Evolutionary conservation across 2,329 filamentous ascomycete genomes (phyloP).

Genomic region (Canariomyces notabilis): DNA sequence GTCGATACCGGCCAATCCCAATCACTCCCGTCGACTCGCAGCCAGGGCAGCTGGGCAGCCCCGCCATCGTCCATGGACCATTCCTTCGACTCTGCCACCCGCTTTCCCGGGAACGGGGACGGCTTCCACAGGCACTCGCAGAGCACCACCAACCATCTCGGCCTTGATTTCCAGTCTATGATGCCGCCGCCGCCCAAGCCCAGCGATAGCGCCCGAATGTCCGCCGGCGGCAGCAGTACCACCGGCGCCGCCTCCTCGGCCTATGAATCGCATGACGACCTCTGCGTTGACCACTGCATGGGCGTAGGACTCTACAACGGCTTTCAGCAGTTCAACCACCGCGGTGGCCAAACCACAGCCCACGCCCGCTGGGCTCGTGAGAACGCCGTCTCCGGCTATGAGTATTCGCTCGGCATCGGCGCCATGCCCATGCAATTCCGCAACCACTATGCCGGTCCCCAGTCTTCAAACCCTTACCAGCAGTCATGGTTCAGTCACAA

Average conservation of each 20-base stretch:
- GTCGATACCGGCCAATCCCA: no score
- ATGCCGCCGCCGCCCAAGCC: constrained; percentile 9
- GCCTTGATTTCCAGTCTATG: constrained; percentile 15
- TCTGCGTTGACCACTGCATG: constrained; percentile 25
- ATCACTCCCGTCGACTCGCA: no score
- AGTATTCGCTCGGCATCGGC: constrained; percentile 11
- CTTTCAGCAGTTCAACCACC: constrained; percentile 25
- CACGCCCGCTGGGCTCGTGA: constrained; percentile 19
- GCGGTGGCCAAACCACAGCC: constrained; percentile 13
- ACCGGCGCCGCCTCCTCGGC: not conserved
- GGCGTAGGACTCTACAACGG: constrained; percentile 27
- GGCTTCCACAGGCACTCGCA: constrained; percentile 19
- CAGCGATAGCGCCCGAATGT: constrained; percentile 6
- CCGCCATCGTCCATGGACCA: constrained; percentile 9
- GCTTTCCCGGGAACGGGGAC: constrained; percentile 13
- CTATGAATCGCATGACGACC: constrained; percentile 26
- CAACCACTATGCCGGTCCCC: constrained; percentile 1
- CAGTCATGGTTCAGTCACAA: constrained; percentile 18
- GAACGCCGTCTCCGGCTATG: constrained; percentile 8
- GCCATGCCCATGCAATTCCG: constrained; percentile 17
- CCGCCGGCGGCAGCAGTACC: not conserved
- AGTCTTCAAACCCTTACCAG: constrained; percentile 9
- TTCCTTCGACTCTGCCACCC: constrained; percentile 7
- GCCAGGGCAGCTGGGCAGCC: no score
- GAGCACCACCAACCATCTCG: constrained; percentile 11